Conservation (phyloP, 2,329 filamentous ascomycete genomes). For the Allantophomopsis cytisporea region DNA sequence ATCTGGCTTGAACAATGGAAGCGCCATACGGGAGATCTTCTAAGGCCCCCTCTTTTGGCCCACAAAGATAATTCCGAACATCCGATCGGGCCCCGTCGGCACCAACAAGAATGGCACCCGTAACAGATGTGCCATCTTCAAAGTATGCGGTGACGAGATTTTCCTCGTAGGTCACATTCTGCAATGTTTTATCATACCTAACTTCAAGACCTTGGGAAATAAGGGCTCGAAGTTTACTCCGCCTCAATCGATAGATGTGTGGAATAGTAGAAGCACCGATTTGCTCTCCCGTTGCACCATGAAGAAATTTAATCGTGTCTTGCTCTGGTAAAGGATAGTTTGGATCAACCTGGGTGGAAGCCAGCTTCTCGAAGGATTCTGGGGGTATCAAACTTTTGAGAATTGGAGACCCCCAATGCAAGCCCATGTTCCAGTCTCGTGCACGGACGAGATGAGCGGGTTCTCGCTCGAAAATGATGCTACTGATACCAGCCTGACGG, state of each 20-base stretch:
- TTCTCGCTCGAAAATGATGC: conserved; percentile 7
- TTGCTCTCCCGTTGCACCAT: conserved; percentile 19
- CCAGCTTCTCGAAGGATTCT: conserved; percentile 13
- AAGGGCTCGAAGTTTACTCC: conserved; percentile 22
- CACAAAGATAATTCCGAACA: conserved; percentile 17
- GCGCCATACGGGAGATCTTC: conserved; percentile 27
- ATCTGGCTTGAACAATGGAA: conserved; percentile 28
- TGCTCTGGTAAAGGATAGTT: conserved; percentile 12
- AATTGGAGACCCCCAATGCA: conserved; percentile 7
- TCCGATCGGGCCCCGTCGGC: conserved; percentile 20
- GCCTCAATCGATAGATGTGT: conserved; percentile 20
- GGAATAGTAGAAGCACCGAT: conserved; percentile 10
- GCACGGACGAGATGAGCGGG: conserved; percentile 4
- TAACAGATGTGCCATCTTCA: conserved; percentile 15
- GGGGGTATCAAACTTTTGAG: conserved; percentile 11
- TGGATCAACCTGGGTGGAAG: conserved; percentile 17
- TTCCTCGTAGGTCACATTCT: conserved; percentile 17
- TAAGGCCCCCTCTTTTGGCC: conserved; percentile 15
- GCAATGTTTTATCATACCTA: conserved; percentile 23
- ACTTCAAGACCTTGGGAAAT: conserved; percentile 21
- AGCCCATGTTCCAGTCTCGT: conserved; percentile 8
- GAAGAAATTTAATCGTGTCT: conserved; percentile 18
- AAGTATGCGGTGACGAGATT: conserved; percentile 16
- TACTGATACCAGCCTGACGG: conserved; percentile 3
- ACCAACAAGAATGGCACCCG: conserved; percentile 18